A percentile compares a stretch with the other conserved stretches of the same genome.
These are phyloP conservation scores for Phytophthora chlamydospora DNA, from an alignment of 352 stramenopile genomes.

Conservation along the genomic window DNA sequence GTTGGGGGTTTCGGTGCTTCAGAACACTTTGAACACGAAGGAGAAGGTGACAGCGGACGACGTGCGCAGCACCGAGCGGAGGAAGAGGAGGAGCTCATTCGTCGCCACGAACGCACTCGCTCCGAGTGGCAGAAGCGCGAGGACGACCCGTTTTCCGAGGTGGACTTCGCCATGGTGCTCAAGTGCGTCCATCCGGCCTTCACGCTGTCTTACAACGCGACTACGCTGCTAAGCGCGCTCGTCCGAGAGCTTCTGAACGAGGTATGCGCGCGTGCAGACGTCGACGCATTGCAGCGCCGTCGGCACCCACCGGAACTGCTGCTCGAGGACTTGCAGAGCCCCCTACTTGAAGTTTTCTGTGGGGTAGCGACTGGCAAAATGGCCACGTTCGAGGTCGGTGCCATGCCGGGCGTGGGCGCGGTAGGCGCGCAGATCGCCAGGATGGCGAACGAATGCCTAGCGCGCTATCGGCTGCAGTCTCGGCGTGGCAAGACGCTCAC, in stretches of 20 bases:
- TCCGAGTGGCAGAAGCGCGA: slow-evolving; percentile 65
- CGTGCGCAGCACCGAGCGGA: slow-evolving; percentile 7
- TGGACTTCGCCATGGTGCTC: slow-evolving; percentile 65
- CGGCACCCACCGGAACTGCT: slow-evolving; percentile 41
- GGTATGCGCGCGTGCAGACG: slow-evolving; percentile 48
- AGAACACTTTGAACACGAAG: slow-evolving; percentile 9
- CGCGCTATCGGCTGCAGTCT: slow-evolving; percentile 43
- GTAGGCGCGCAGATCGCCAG: slow-evolving; percentile 21
- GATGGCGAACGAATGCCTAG: slow-evolving; percentile 27
- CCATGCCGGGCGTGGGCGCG: slow-evolving; percentile 12
- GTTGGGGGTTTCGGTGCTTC: not conserved
- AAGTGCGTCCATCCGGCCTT: slow-evolving; percentile 68
- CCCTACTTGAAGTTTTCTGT: slow-evolving; percentile 32
- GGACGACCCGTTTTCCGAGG: slow-evolving; percentile 63
- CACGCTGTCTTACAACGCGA: slow-evolving; percentile 63
- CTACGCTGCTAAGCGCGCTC: slow-evolving; percentile 51
- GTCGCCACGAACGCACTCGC: slow-evolving; percentile 49
- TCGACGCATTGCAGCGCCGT: slow-evolving; percentile 39
- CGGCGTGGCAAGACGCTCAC: slow-evolving; percentile 45
- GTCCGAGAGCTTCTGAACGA: slow-evolving; percentile 62
- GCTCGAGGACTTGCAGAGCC: slow-evolving; percentile 30
- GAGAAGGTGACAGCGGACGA: slow-evolving; percentile 9
- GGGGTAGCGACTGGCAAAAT: slow-evolving; percentile 18
- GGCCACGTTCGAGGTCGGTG: slow-evolving; percentile 6
- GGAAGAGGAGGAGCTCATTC: slow-evolving; percentile 50